A percentile compares a stretch with the other conserved stretches of the same genome.
Evolutionary conservation across 345 rosid species (phyloP).

Genomic region (Populus ilicifolia): DNA sequence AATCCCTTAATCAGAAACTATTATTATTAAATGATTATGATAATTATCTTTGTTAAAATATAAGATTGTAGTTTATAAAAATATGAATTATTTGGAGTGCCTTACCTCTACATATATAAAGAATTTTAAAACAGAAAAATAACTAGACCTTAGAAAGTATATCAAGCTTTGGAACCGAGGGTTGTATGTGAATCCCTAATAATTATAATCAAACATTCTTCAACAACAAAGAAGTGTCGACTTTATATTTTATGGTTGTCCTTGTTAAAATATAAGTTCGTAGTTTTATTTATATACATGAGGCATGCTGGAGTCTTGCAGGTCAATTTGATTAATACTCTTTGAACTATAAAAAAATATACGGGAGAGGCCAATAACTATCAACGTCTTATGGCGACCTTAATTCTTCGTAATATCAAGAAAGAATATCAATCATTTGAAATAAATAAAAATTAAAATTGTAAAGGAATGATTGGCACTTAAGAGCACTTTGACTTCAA

Average conservation of each 20-base stretch:
- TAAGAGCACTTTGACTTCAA: constrained; percentile 7
- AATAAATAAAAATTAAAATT: background rate
- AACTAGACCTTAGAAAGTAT: too few species aligned
- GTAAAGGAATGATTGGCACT: constrained; percentile 11
- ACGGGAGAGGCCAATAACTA: background rate
- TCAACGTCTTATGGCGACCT: background rate
- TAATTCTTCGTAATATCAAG: background rate
- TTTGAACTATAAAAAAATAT: background rate
- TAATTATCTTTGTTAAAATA: too few species aligned
- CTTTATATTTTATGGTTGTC: background rate
- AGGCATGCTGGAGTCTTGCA: background rate
- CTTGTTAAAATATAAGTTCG: background rate
- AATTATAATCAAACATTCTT: too few species aligned
- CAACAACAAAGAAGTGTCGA: too few species aligned
- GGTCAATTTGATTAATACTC: background rate
- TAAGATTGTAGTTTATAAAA: too few species aligned
- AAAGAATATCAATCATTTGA: constrained; percentile 2
- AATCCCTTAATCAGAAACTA: too few species aligned
- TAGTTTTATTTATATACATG: background rate
- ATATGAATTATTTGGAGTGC: too few species aligned
- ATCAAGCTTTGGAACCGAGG: too few species aligned
- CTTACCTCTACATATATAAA: too few species aligned
- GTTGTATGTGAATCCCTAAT: too few species aligned
- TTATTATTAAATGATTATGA: too few species aligned
- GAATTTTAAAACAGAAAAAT: too few species aligned